phyloP scores from a whole-genome alignment of 2,329 filamentous ascomycete species.

The Nannizziopsis arthrosporioides region DNA sequence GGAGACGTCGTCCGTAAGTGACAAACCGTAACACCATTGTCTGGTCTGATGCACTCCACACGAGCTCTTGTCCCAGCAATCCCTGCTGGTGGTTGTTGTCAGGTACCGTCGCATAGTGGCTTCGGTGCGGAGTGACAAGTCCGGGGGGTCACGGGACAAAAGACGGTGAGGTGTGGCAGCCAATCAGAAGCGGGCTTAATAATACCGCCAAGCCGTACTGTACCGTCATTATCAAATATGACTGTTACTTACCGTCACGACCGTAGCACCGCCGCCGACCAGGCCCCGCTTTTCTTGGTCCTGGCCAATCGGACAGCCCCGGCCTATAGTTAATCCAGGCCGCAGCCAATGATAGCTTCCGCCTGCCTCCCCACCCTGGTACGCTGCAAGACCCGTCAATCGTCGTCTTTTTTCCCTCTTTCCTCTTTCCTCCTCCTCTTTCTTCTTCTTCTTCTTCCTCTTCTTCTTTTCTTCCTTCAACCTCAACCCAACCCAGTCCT shows the following conservation, averaged over 20 bases:
- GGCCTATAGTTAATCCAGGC: conserved; percentile 3
- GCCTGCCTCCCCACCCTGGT: neutral
- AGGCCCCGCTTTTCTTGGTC: neutral
- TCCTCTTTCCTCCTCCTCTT: conserved; percentile 11
- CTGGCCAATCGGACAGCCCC: neutral
- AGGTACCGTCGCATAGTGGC: conserved; percentile 1
- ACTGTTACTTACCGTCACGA: neutral
- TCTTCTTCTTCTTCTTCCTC: conserved; percentile 16
- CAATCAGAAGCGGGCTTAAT: conserved; percentile 1
- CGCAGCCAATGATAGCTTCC: neutral
- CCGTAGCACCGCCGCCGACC: neutral
- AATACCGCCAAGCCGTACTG: neutral
- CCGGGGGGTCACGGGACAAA: neutral
- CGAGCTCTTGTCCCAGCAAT: neutral
- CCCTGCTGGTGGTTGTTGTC: neutral
- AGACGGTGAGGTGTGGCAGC: conserved; percentile 11
- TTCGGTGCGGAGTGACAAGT: conserved; percentile 4
- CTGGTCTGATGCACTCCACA: conserved; percentile 8
- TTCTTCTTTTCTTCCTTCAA: conserved; percentile 17
- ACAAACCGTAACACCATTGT: conserved; percentile 2
- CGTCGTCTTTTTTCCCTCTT: conserved; percentile 9
- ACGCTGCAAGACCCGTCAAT: neutral
- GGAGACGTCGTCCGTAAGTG: neutral
- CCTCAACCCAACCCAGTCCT: conserved; percentile 5
- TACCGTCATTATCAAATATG: conserved; percentile 1